Evolutionary conservation across 2,329 filamentous ascomycete genomes (phyloP).

Genomic region (Ophiostoma montium): DNA sequence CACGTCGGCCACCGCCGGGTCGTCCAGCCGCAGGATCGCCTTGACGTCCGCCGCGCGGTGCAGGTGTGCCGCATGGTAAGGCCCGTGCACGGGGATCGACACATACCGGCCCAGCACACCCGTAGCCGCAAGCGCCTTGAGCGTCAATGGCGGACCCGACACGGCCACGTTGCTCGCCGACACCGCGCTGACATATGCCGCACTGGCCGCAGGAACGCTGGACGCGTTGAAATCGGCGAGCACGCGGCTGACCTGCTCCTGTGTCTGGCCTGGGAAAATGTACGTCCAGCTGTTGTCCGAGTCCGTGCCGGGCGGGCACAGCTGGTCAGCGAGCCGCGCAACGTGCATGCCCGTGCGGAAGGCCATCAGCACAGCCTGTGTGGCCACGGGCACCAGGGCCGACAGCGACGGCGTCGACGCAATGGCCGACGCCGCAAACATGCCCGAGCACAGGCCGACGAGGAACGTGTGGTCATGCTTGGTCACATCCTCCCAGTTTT

Average conservation of each 20-base stretch:
- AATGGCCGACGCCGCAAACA: conserved; percentile 55
- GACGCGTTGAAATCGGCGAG: conserved; percentile 44
- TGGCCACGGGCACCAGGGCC: conserved; percentile 45
- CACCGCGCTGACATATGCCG: conserved; percentile 40
- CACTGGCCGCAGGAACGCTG: conserved; percentile 32
- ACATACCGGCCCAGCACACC: conserved; percentile 28
- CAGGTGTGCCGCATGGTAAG: conserved; percentile 43
- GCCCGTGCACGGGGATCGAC: conserved; percentile 39
- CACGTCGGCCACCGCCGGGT: conserved; percentile 23
- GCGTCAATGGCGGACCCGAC: conserved; percentile 37
- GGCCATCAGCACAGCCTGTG: conserved; percentile 50
- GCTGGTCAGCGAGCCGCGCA: conserved; percentile 31
- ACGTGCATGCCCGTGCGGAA: conserved; percentile 51
- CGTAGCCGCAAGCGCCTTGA: conserved; percentile 28
- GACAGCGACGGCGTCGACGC: conserved; percentile 48
- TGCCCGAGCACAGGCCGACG: conserved; percentile 53
- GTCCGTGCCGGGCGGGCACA: conserved; percentile 24
- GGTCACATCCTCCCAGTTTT: conserved; percentile 40
- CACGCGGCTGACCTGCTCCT: conserved; percentile 33
- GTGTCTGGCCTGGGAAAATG: conserved; percentile 43
- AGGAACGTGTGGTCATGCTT: conserved; percentile 36
- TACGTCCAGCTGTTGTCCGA: conserved; percentile 54
- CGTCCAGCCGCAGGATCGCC: conserved; percentile 30
- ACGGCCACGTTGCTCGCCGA: conserved; percentile 35
- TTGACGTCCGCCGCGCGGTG: conserved; percentile 30